Conservation (phyloP, 768 basidiomycete genomes). For the Leucogyrophana mollusca region DNA sequence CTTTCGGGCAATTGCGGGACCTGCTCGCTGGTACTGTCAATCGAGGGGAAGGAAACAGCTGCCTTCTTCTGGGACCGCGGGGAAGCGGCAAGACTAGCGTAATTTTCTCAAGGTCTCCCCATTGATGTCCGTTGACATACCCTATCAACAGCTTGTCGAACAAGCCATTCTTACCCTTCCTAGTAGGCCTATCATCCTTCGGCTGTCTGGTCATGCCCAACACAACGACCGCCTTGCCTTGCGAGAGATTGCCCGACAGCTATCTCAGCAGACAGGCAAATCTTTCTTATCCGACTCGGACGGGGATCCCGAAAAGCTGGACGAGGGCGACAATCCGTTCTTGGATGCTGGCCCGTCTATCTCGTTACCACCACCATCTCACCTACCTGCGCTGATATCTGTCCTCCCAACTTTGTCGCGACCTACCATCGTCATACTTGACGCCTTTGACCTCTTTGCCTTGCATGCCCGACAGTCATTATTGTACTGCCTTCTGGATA, state of each 20-base stretch:
- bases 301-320: conserved; percentile 31
- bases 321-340: conserved; percentile 51
- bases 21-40: conserved; percentile 71
- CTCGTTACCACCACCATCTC: conserved; percentile 61
- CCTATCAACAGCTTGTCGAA: conserved; percentile 54
- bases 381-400: conserved; percentile 73
- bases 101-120: conserved; percentile 19
- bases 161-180: conserved; percentile 47
- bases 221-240: conserved; percentile 87
- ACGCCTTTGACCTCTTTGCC: conserved; percentile 93
- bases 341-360: conserved; percentile 35
- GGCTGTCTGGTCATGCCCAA: conserved; percentile 84
- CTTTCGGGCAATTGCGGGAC: conserved; percentile 56
- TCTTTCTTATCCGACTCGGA: conserved; percentile 46
- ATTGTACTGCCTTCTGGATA: conserved; percentile 93
- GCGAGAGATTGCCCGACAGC: conserved; percentile 86
- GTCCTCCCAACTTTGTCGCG: conserved; percentile 75
- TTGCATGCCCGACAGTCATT: conserved; percentile 89
- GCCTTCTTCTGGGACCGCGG: conserved; percentile 79
- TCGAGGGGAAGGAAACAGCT: conserved; percentile 92
- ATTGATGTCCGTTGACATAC: background rate
- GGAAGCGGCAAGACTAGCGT: conserved; percentile 87
- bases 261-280: conserved; percentile 73
- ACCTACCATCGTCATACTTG: conserved; percentile 82
- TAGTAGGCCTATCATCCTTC: conserved; percentile 65